Conservation (phyloP, 495 filamentous ascomycete genomes). For the Immersiella caudata region DNA sequence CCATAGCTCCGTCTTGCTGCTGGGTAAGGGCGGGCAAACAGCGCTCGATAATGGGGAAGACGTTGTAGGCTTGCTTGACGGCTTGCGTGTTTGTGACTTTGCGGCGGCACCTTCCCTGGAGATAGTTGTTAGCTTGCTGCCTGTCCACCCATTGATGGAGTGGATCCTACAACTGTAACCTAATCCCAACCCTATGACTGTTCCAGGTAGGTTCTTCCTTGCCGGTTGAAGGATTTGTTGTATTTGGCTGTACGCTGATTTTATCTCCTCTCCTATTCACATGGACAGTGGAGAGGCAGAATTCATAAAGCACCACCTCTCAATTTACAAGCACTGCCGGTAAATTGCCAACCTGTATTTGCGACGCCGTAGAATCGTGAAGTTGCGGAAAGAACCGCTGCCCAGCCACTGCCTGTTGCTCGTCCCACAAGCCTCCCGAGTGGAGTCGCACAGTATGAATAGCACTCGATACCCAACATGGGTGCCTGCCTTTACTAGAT, state of each 20-base stretch:
- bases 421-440: background rate
- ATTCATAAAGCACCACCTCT: background rate
- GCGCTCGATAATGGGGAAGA: background rate
- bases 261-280: too few relatives aligned
- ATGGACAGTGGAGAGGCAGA: too few relatives aligned
- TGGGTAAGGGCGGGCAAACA: constrained; percentile 20
- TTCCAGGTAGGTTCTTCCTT: too few relatives aligned
- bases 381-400: background rate
- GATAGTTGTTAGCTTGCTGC: background rate
- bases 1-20: constrained; percentile 43
- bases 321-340: background rate
- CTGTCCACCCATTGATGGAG: too few relatives aligned
- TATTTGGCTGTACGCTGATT: background rate
- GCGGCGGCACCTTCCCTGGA: background rate
- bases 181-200: constrained; percentile 6
- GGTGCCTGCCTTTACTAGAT: background rate
- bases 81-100: background rate
- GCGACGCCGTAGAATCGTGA: background rate
- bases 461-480: background rate
- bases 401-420: background rate
- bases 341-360: background rate
- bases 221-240: background rate
- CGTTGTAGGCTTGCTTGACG: background rate
- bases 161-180: background rate
- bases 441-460: background rate